Base-by-base conservation (phyloP, 306 rosid species). In the Myrica gale region DNA sequence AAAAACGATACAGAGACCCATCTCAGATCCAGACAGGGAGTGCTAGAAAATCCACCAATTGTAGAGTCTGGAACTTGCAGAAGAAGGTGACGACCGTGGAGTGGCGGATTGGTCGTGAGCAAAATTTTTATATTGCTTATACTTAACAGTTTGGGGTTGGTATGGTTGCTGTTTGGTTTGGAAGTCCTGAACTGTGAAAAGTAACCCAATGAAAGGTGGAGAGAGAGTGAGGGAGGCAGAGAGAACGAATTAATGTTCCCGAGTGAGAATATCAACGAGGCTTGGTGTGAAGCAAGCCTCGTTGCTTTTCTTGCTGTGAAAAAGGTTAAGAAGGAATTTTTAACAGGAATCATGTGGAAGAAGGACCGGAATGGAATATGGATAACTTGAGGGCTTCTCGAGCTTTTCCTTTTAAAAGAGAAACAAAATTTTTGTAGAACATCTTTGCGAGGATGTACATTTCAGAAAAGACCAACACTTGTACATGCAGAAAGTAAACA, bases 141-240 rank as follows among this genome's bases (percentile, higher is more conserved):
- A 55, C 68, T 79, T 74, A 70, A 80, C 77, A 43, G 73, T 69
- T 39, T 68, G 61, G 58, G 26, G 53, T n/a, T 78, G 78, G 82
- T 53, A 11, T 72, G 51, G 81, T 65, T 67, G 78, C 52, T 32
- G 84, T 57, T 17, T 45, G 66, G 21, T 37, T 6, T 9, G 51
- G 56, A 5, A 54, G 51, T 20, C 70, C 41, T 4, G 68, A 62
- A 76, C 62, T 46, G 66, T 76, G 54, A 54, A 80, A 85, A 80
- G 82, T 77, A 81, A 80, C 94, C 94, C 86, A 85, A 80, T 82
- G 69, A 53, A 17, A 6, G 7, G 17, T 1, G 0, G 69, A 26
- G 78, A 82, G 71, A 55, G 65, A 47, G 62, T 39, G 57, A 17
- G 78, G 44, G 43, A 23, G 56, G 0, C 58, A 78, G 68, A 45